phyloP scores from a whole-genome alignment of 768 basidiomycete genomes.

The Naganishia vishniacii region DNA sequence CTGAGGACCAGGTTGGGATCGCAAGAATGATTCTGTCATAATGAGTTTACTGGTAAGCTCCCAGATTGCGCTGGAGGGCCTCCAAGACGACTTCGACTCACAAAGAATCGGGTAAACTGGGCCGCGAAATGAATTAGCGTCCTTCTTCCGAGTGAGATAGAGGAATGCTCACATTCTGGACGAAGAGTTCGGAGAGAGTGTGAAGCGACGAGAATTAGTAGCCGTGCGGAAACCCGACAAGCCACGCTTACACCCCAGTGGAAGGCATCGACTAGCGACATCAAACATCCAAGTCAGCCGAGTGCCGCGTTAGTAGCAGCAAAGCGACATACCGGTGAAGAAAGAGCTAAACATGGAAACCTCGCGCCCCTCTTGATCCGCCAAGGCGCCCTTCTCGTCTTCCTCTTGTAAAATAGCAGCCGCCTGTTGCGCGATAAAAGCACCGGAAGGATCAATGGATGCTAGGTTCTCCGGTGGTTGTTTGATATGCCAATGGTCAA shows the following conservation, averaged over 20 bases:
- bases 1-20: conserved; percentile 72
- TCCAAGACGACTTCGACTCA: conserved; percentile 47
- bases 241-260: conserved; percentile 52
- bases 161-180: conserved; percentile 32
- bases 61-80: not conserved
- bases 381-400: conserved; percentile 28
- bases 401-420: conserved; percentile 38
- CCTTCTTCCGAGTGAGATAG: conserved; percentile 14
- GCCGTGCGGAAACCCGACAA: too few species aligned
- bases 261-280: conserved; percentile 67
- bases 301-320: conserved; percentile 19
- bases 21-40: conserved; percentile 76
- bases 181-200: too few species aligned
- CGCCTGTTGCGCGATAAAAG: conserved; percentile 35
- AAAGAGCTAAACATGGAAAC: conserved; percentile 13
- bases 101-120: conserved; percentile 86
- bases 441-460: conserved; percentile 36
- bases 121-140: not conserved
- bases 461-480: conserved; percentile 37
- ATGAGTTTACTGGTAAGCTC: not conserved
- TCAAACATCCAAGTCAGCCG: conserved; percentile 34
- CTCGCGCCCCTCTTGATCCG: conserved; percentile 38
- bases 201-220: too few species aligned
- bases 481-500: conserved; percentile 67
- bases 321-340: conserved; percentile 26